phyloP scores from a whole-genome alignment of 2,329 filamentous ascomycete species.

The Scortechinia acanthostroma region DNA sequence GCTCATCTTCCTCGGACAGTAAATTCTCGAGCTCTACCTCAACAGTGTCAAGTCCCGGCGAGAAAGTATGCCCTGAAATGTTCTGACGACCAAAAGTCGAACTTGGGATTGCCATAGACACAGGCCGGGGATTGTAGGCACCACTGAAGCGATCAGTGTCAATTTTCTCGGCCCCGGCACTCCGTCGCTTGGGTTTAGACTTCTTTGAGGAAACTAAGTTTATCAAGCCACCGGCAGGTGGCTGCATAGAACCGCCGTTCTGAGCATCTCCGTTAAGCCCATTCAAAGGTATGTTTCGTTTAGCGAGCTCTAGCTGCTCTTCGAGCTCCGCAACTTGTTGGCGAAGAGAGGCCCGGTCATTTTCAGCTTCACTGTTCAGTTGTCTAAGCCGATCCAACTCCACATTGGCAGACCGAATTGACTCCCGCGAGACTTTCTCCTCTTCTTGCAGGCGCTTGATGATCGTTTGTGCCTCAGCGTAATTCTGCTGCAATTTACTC shows the following conservation, averaged over 20 bases:
- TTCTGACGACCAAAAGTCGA: constrained; percentile 63
- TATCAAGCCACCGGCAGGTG: constrained; percentile 72
- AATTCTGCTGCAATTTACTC: constrained; percentile 79
- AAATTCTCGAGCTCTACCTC: constrained; percentile 91
- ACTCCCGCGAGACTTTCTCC: constrained; percentile 78
- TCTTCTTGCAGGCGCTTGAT: constrained; percentile 94
- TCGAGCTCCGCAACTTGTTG: constrained; percentile 85
- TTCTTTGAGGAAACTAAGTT: constrained; percentile 97
- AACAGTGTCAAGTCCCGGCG: constrained; percentile 78
- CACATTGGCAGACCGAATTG: constrained; percentile 68
- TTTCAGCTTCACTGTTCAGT: constrained; percentile 70
- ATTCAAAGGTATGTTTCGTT: constrained; percentile 69
- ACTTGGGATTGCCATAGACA: constrained; percentile 83
- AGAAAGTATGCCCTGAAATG: constrained; percentile 70
- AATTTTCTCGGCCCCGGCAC: constrained; percentile 78
- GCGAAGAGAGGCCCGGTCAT: constrained; percentile 76
- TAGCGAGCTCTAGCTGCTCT: constrained; percentile 84
- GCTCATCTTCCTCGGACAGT: constrained; percentile 85
- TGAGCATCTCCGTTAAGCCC: constrained; percentile 54
- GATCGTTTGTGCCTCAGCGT: constrained; percentile 82
- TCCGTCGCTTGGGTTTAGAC: constrained; percentile 71
- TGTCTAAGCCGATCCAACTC: constrained; percentile 77
- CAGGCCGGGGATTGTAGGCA: constrained; percentile 86
- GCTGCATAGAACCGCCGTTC: constrained; percentile 34
- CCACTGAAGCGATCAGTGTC: constrained; percentile 85